Conservation (phyloP, 2,329 filamentous ascomycete species). For the Coniochaeta prunicola region DNA sequence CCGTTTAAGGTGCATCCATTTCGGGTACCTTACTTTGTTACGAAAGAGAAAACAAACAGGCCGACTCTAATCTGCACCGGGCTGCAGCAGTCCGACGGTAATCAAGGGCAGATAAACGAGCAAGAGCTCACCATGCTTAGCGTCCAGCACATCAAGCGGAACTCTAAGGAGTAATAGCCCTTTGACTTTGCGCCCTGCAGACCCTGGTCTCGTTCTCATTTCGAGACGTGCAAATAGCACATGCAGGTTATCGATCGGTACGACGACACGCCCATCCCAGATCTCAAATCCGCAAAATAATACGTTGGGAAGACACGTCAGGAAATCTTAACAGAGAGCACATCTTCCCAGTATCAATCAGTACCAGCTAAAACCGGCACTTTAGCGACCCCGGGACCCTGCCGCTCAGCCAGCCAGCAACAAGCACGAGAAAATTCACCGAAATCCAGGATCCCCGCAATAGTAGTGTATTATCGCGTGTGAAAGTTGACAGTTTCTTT, state of each 20-base stretch:
- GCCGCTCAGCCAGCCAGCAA: not conserved
- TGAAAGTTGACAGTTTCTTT: not conserved
- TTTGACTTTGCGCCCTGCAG: not conserved
- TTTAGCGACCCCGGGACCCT: not conserved
- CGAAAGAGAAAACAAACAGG: not conserved
- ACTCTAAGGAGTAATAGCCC: not conserved
- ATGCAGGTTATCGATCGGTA: not conserved
- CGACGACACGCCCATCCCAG: not conserved
- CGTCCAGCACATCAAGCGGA: not conserved
- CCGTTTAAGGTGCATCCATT: not conserved
- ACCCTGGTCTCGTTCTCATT: not conserved
- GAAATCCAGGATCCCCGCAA: not conserved
- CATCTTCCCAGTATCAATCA: too few species aligned
- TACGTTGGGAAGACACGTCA: not conserved
- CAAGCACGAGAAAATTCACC: not conserved
- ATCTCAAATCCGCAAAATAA: not conserved
- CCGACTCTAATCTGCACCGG: not conserved
- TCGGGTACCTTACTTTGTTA: not conserved
- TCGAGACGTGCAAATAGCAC: not conserved
- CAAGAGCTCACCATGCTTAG: not conserved
- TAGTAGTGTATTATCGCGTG: not conserved
- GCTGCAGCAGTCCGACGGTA: not conserved
- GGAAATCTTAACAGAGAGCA: too few species aligned
- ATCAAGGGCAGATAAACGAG: not conserved
- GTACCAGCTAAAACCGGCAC: not conserved